Percentiles rank a stretch among this genome's conserved stretches.
These are phyloP conservation scores for Suhomyces panamericanus DNA, from an alignment of 1,139 yeast genomes.

Conservation along the genomic window DNA sequence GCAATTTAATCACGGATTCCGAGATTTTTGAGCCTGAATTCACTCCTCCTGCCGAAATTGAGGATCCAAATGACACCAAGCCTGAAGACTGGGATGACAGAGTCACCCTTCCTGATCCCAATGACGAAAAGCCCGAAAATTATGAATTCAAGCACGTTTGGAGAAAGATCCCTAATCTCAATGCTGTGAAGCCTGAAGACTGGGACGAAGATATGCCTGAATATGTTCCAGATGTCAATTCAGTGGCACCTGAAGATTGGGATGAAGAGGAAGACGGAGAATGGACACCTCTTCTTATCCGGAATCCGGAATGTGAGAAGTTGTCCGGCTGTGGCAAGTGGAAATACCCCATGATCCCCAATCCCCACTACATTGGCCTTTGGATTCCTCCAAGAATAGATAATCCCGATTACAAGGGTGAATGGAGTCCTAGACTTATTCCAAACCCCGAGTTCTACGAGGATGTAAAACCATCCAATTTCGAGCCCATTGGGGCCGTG, in stretches of 20 bases:
- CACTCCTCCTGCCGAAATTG: conserved; percentile 61
- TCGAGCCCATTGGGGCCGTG: conserved; percentile 67
- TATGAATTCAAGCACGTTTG: conserved; percentile 72
- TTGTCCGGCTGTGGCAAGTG: conserved; percentile 72
- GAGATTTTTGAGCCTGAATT: conserved; percentile 60
- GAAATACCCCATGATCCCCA: conserved; percentile 59
- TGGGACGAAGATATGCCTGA: conserved; percentile 72
- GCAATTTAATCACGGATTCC: conserved; percentile 55
- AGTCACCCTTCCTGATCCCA: conserved; percentile 65
- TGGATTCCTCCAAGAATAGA: conserved; percentile 69
- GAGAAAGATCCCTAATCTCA: conserved; percentile 61
- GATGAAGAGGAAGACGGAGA: conserved; percentile 85
- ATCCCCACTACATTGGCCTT: conserved; percentile 72
- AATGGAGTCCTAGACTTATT: conserved; percentile 69
- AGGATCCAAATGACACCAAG: conserved; percentile 60
- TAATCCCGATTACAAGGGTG: conserved; percentile 79
- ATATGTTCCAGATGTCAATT: conserved; percentile 65
- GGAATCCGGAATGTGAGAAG: conserved; percentile 67
- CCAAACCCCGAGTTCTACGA: conserved; percentile 70
- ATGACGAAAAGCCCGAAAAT: conserved; percentile 67
- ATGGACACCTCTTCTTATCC: conserved; percentile 69
- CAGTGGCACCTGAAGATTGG: conserved; percentile 73
- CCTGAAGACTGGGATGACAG: conserved; percentile 83
- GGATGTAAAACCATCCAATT: conserved; percentile 56
- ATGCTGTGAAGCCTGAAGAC: conserved; percentile 64